Evolutionary conservation across 73 alveolate species (phyloP).

Genomic region (Tetrahymena malaccensis): DNA sequence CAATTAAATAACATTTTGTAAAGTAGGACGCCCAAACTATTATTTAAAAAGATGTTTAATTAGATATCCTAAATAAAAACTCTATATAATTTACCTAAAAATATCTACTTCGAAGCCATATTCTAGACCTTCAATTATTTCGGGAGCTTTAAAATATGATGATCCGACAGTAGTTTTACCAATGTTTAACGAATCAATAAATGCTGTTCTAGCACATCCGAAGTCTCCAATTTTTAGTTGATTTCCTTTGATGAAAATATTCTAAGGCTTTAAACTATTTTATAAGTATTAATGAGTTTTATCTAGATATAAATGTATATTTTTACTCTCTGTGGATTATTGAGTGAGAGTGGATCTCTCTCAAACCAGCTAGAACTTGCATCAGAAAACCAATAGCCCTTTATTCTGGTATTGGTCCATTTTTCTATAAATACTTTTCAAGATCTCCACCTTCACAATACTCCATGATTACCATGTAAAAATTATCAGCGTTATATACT

Average conservation of each 20-base stretch:
- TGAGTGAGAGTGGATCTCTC: neutral
- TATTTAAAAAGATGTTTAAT: neutral
- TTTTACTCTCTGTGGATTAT: neutral
- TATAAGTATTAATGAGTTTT: neutral
- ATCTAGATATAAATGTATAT: neutral
- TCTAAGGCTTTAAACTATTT: neutral
- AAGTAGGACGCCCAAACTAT: neutral
- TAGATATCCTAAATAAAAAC: too few relatives aligned
- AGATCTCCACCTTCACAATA: neutral
- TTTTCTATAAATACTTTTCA: neutral
- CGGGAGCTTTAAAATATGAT: neutral
- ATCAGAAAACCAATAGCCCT: neutral
- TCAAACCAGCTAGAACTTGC: neutral
- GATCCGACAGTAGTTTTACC: neutral
- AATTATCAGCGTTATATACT: neutral
- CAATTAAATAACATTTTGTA: neutral
- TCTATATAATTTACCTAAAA: neutral
- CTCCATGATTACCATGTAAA: neutral
- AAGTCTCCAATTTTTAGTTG: neutral
- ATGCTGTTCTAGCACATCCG: neutral
- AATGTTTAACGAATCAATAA: neutral
- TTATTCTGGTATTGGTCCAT: neutral
- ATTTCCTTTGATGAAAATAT: neutral
- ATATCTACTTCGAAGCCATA: neutral
- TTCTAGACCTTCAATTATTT: neutral